Conservation (phyloP, 176 grass and related monocot genomes). For the Aechmea fasciata region DNA sequence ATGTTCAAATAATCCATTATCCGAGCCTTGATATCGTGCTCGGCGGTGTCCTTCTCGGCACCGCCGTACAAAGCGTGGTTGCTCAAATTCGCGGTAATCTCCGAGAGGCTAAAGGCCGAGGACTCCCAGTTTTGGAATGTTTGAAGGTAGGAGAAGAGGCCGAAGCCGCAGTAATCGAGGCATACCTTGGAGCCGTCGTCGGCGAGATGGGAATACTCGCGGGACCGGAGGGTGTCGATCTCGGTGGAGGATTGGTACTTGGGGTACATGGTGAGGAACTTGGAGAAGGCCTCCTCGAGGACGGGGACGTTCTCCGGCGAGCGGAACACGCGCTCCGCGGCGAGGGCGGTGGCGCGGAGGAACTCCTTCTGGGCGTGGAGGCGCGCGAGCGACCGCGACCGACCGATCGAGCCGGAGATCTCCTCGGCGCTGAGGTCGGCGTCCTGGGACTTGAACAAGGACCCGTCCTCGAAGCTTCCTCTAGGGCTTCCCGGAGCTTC, state of each 20-base stretch:
- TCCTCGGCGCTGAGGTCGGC: constrained; percentile 28
- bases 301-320: constrained; percentile 44
- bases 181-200: constrained; percentile 62
- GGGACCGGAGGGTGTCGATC: constrained; percentile 66
- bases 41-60: constrained; percentile 68
- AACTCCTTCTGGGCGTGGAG: constrained; percentile 90
- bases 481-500: constrained; percentile 90
- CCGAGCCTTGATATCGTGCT: constrained; percentile 64
- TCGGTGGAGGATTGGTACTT: constrained; percentile 55
- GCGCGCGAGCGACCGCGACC: constrained; percentile 86
- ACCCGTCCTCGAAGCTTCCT: constrained; percentile 92
- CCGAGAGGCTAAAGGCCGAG: constrained; percentile 62
- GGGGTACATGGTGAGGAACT: constrained; percentile 95
- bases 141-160: constrained; percentile 89
- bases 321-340: constrained; percentile 69
- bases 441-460: constrained; percentile 74
- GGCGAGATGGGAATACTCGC: constrained; percentile 77
- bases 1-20: constrained; percentile 99
- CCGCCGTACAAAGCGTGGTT: constrained; percentile 84
- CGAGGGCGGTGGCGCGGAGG: constrained; percentile 68
- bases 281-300: constrained; percentile 52
- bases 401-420: constrained; percentile 26
- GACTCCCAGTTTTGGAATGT: constrained; percentile 64
- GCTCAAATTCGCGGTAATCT: constrained; percentile 90
- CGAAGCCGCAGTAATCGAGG: constrained; percentile 98